Conservation (phyloP, 2,329 filamentous ascomycete genomes). For the Bipolaris bicolor region DNA sequence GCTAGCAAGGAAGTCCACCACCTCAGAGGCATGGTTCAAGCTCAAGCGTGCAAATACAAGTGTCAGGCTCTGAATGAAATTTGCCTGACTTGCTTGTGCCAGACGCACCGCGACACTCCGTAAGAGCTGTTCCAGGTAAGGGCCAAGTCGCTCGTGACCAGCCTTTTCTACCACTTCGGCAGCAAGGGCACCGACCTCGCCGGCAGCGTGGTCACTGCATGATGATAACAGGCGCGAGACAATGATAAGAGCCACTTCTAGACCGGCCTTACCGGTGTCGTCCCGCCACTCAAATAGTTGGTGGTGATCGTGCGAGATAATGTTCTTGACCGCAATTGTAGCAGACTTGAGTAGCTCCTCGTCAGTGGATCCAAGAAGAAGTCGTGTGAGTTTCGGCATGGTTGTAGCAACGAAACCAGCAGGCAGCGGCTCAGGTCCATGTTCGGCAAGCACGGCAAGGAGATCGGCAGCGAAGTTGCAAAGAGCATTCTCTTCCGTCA, state of each 20-base stretch:
- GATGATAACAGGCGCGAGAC: conserved; percentile 88
- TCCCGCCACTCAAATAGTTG: conserved; percentile 90
- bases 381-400: conserved; percentile 82
- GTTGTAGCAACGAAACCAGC: conserved; percentile 82
- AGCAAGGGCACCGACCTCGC: conserved; percentile 93
- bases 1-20: conserved; percentile 87
- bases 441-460: conserved; percentile 78
- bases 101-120: conserved; percentile 86
- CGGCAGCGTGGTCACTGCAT: conserved; percentile 84
- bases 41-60: conserved; percentile 93
- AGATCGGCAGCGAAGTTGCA: conserved; percentile 88
- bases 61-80: conserved; percentile 94
- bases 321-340: conserved; percentile 84
- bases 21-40: conserved; percentile 81
- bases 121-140: conserved; percentile 85
- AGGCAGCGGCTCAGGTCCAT: conserved; percentile 84
- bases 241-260: conserved; percentile 88
- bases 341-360: conserved; percentile 87
- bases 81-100: conserved; percentile 79
- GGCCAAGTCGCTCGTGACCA: conserved; percentile 86
- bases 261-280: conserved; percentile 74
- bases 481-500: conserved; percentile 84
- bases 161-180: conserved; percentile 96
- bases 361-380: conserved; percentile 84
- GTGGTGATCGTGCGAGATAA: conserved; percentile 86